Base-by-base conservation (phyloP, 2,329 filamentous ascomycete genomes). In the Hirsutella rhossiliensis region DNA sequence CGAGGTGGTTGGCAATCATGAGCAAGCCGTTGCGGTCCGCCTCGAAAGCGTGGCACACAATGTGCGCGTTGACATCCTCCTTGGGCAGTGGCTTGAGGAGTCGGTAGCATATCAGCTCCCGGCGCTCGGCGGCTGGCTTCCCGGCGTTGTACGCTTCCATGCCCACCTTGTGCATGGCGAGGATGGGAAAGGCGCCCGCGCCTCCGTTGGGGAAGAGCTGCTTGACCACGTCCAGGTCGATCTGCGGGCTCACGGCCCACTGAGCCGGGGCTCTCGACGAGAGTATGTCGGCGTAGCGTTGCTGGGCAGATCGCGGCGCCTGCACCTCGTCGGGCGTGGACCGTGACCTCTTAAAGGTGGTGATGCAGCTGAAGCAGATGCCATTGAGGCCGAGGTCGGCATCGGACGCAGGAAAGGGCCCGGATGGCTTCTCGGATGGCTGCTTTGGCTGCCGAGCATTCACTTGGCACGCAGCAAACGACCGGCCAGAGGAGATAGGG, bases 131-230 rank as follows among this genome's bases (percentile, higher is more conserved):
- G 8, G 72, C 46, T 0, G 65, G 56, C 40, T 61, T 65, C 0
- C 49, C 61, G 9, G 55, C 52, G 50, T 76, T 77, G 48, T 62
- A 72, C 0, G 44, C 56, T 0, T 48, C 49, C 66, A 77, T 69
- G 51, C 76, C 72, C 8, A 76, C 73, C 56, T 75, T 75, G 53
- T 66, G 66, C 68, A 76, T 73, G 40, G 74, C 67, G 3, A 75
- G 59, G 1, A 66, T 59, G 8, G 73, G 73, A 45, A 76, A 76
- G 0, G 55, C 56, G 3, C 70, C 71, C 2, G 63, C 56, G 2
- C 63, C 58, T 13, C 60, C 52, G 37, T 59, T 52, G 3, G 64
- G 65, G 13, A 68, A 62, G 5, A 57, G 42, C 1, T 55, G 53
- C 3, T 64, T 58, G 19, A 69, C 40, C 5, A 54, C 50, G 17